phyloP scores from a whole-genome alignment of 176 grass and related monocot genomes.

The Avena atlantica region DNA sequence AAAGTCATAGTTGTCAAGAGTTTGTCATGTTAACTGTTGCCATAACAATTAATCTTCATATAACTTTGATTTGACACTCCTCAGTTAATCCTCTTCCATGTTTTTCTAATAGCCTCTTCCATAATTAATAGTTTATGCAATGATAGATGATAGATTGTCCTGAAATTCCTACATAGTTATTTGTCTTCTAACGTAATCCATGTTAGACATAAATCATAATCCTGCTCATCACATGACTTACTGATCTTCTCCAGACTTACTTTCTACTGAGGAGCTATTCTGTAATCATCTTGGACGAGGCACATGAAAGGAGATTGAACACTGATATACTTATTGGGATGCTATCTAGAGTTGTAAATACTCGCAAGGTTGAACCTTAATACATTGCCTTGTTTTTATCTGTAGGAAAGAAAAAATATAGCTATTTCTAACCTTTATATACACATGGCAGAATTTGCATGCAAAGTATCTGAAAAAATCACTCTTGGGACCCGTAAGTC shows the following conservation, averaged over 20 bases:
- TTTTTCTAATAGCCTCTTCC: conserved; percentile 10
- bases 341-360: conserved; percentile 89
- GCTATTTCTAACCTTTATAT: conserved; percentile 47
- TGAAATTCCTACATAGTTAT: neutral
- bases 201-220: neutral
- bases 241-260: conserved; percentile 68
- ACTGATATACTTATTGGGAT: conserved; percentile 98
- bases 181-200: neutral
- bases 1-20: neutral
- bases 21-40: neutral
- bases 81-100: neutral
- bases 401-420: conserved; percentile 21
- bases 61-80: neutral
- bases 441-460: neutral
- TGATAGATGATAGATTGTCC: neutral
- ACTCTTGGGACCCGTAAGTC: conserved; percentile 55
- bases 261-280: conserved; percentile 80
- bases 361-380: conserved; percentile 68
- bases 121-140: neutral
- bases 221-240: conserved; percentile 31
- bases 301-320: conserved; percentile 99
- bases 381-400: conserved; percentile 37
- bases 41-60: neutral
- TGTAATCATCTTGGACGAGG: conserved; percentile 95
- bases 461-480: conserved; percentile 66